These are phyloP conservation scores for Zygotorulaspora mrakii DNA, from an alignment of 1,139 yeast genomes.

Conservation along the genomic window DNA sequence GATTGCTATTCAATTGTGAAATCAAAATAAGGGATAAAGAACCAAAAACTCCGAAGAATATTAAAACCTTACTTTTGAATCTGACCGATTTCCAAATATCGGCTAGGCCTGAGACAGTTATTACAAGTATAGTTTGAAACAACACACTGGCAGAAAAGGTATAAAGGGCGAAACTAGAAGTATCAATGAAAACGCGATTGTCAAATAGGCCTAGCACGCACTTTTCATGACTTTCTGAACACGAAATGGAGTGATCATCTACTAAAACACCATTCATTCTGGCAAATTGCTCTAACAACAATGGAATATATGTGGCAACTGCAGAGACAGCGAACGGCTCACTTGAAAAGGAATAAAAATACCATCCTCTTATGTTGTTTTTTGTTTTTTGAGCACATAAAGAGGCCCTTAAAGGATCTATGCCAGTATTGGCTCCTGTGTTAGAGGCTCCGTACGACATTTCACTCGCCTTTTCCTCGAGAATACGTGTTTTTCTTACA, in stretches of 20 bases:
- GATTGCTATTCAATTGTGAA: constrained; percentile 41
- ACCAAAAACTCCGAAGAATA: constrained; percentile 55
- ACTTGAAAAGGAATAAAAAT: constrained; percentile 60
- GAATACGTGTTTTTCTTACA: too few relatives aligned
- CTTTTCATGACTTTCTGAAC: constrained; percentile 34
- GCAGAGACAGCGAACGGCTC: constrained; percentile 74
- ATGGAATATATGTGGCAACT: constrained; percentile 67
- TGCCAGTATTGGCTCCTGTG: constrained; percentile 4
- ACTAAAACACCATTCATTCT: constrained; percentile 59
- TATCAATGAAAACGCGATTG: constrained; percentile 44
- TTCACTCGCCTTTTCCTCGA: too few relatives aligned
- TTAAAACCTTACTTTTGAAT: constrained; percentile 39
- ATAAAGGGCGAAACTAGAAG: constrained; percentile 65
- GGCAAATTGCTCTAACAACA: constrained; percentile 61
- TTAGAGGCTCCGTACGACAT: constrained; percentile 14
- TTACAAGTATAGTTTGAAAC: constrained; percentile 59
- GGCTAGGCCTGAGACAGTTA: constrained; percentile 67
- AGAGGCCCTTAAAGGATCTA: background rate
- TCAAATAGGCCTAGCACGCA: constrained; percentile 43
- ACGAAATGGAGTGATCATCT: constrained; percentile 48
- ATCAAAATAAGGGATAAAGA: constrained; percentile 48
- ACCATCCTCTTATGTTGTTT: constrained; percentile 48
- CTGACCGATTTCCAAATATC: constrained; percentile 49
- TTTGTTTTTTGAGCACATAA: constrained; percentile 28
- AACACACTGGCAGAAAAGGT: constrained; percentile 63